These are phyloP conservation scores for Fusarium compactum DNA, from an alignment of 2,329 filamentous ascomycete genomes.

Conservation along the genomic window DNA sequence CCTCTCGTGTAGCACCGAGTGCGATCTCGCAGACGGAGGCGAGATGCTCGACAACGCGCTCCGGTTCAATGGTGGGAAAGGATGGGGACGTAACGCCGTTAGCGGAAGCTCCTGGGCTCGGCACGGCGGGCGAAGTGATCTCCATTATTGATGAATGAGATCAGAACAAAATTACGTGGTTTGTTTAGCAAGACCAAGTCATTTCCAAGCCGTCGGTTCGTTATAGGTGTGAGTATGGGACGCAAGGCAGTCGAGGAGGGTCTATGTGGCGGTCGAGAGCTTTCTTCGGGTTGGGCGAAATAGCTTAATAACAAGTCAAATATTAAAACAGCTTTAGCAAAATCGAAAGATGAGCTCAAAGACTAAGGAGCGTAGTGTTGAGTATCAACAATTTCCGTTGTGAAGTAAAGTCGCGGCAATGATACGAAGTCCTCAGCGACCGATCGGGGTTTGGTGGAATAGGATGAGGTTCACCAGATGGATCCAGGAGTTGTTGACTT, in stretches of 20 bases:
- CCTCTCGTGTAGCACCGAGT: conserved; percentile 78
- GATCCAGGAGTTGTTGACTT: conserved; percentile 47
- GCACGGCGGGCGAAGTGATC: conserved; percentile 61
- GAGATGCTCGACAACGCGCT: conserved; percentile 77
- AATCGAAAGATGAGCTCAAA: conserved; percentile 22
- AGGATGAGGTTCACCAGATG: conserved; percentile 40
- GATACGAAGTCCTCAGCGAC: conserved; percentile 29
- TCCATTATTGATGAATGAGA: conserved; percentile 61
- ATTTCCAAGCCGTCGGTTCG: conserved; percentile 47
- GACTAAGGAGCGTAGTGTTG: conserved; percentile 42
- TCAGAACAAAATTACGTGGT: conserved; percentile 27
- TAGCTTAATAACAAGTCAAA: conserved; percentile 32
- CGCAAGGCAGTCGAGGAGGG: conserved; percentile 20
- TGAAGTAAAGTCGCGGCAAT: conserved; percentile 27
- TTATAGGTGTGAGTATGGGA: conserved; percentile 11
- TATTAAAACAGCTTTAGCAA: conserved; percentile 38
- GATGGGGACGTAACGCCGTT: conserved; percentile 61
- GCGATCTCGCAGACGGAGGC: conserved; percentile 77
- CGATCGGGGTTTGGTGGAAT: conserved; percentile 31
- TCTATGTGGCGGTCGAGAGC: conserved; percentile 24
- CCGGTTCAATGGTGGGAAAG: conserved; percentile 73
- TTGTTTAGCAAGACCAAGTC: conserved; percentile 44
- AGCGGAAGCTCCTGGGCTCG: conserved; percentile 54
- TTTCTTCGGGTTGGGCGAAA: conserved; percentile 25
- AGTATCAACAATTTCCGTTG: conserved; percentile 15